Evolutionary conservation across 2,329 filamentous ascomycete species (phyloP), one percentile per base, ranked within the genome.

Genomic region (Chrysosphaeria jannelii): DNA sequence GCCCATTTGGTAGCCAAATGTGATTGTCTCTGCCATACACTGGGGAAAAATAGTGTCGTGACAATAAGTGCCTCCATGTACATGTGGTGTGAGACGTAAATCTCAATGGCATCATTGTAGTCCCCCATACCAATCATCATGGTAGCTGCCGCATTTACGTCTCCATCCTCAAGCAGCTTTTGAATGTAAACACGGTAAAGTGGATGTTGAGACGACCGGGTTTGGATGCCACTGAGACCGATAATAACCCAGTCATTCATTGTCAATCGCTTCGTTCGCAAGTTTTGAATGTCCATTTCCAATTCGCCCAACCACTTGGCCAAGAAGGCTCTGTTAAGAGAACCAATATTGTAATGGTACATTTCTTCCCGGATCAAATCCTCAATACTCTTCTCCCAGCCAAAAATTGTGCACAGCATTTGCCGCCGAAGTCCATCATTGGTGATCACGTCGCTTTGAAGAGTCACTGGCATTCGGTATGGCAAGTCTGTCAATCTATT

Each of bases 231-330:
- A 37, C 75, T 89, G 24, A 97, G 46, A 8, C 85, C 81, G 17
- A 97, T 50, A 28, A 93, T 48, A 76, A 97, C 91, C 85, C 85
- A 97, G 43, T 93, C 85, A 0, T 75, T 74, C 3, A 72, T 76
- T 7, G 76, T 81, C 57, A 85, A 79, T n/a, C 74, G 69, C 33
- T 81, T 65, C 0, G 76, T 70, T 20, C 63, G 72, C 3, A 72
- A 63, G 8, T 65, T 57, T 58, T 90, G 72, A 19, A 76, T 57
- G 35, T 90, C 76, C 16, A n/a, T n/a, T 28, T 76, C 66, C 18
- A 75, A 62, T 30, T 90, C 72, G 9, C 79, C 78, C 0, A 97
- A 57, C 85, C 85, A 97, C 42, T 88, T 89, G 2, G 75, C 58
- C 4, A 97, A 55, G 19, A 93, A 54, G 24, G 93, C 72, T 8